Conservation (phyloP, 768 basidiomycete genomes). For the Leucosporidium yakuticum region DNA sequence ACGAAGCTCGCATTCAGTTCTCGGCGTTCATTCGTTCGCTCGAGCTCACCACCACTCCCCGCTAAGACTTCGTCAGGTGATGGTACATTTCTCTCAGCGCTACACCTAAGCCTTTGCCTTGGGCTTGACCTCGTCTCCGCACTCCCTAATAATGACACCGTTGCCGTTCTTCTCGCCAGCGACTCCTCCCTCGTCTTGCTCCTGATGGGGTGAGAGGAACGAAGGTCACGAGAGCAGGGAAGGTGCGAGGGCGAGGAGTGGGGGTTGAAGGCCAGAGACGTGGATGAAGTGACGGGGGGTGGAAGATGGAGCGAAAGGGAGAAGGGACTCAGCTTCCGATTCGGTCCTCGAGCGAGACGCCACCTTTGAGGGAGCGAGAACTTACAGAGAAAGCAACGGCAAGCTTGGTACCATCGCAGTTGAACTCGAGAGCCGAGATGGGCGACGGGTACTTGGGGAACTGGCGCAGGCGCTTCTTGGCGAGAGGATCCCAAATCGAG, state of each 20-base stretch:
- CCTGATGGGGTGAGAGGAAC: background rate
- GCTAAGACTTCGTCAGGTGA: background rate
- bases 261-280: too few relatives aligned
- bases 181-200: constrained; percentile 26
- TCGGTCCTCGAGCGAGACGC: too few relatives aligned
- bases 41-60: too few relatives aligned
- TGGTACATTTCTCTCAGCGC: background rate
- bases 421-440: constrained; percentile 46
- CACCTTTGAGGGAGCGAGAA: too few relatives aligned
- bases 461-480: constrained; percentile 89
- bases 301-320: too few relatives aligned
- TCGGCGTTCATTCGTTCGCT: too few relatives aligned
- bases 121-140: constrained; percentile 30
- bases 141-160: constrained; percentile 20
- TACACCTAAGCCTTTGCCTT: constrained; percentile 21
- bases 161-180: constrained; percentile 15
- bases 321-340: too few relatives aligned
- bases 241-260: too few relatives aligned
- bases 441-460: constrained; percentile 68
- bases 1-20: too few relatives aligned
- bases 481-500: constrained; percentile 93
- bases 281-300: too few relatives aligned
- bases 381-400: constrained; percentile 40
- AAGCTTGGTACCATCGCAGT: constrained; percentile 48
- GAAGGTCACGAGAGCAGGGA: too few relatives aligned